Base-by-base conservation (phyloP, 2,329 filamentous ascomycete genomes). In the Triangularia verruculosa region DNA sequence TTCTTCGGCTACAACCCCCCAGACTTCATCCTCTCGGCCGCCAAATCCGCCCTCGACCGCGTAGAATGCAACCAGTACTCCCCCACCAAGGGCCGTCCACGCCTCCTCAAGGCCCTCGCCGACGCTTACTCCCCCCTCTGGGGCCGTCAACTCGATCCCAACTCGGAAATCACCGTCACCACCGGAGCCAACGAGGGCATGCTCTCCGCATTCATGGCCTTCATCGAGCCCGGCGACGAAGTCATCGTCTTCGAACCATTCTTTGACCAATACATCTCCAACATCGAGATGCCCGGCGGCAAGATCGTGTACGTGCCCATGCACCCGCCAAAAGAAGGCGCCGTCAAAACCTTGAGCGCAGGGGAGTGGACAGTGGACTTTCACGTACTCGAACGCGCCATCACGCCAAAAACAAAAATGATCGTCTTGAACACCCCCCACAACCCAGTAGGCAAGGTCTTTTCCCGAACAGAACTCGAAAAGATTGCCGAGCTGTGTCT, bases 61-160 rank as follows among this genome's bases (percentile, higher is more conserved):
- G 94, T 99, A 22, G 95, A 98, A 70, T 97, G 94, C 84, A 99
- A 99, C 77, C 95, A 99, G 82, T 99, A 99, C 83, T 94, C 93
- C 22, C 95, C 93, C 2, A 97, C 95, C 20, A 95, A 93, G 83
- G 95, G 95, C 65, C 88, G 94, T 6, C 94, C 95, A 51, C 86
- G 94, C 61, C 83, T 99, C 73, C 94, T 89, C 83, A 92, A 98
- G 81, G 95, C 95, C 59, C 89, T 99, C 72, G 91, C 95, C 2
- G 88, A 96, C 72, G 91, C 95, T 22, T 99, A 99, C 79, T 90
- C 92, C 13, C 92, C 93, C 2, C 57, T 61, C 39, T 98, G 96
- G 82, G 92, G 92, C 34, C 86, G 91, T 61, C 82, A 84, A 67
- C 78, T 99, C 53, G 83, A 99, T 75, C 92, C 94, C 0, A 92